Conservation (phyloP, 176 grass and related monocot species). For the Eleusine indica region DNA sequence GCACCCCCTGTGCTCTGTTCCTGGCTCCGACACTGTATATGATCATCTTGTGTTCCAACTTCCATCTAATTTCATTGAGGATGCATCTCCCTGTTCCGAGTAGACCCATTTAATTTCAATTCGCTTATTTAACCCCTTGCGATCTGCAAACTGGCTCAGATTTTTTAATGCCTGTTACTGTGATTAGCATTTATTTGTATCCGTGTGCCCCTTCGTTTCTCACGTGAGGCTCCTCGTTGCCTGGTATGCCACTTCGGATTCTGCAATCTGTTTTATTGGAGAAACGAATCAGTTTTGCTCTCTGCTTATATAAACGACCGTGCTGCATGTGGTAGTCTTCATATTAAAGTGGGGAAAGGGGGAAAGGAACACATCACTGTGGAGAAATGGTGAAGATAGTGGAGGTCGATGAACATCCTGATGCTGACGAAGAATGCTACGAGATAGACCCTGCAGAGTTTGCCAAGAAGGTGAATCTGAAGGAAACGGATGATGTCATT, state of each 20-base stretch:
- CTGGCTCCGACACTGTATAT: too few species aligned
- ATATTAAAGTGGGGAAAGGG: background rate
- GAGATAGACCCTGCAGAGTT: constrained; percentile 54
- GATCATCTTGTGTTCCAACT: background rate
- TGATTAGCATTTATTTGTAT: constrained; percentile 15
- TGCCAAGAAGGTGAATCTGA: constrained; percentile 18
- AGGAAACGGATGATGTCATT: constrained; percentile 49
- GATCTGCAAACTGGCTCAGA: background rate
- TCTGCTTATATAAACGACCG: constrained; percentile 40
- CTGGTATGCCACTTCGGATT: constrained; percentile 35
- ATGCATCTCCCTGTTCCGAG: background rate
- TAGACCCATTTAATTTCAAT: background rate
- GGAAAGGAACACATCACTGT: background rate
- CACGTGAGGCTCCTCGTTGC: constrained; percentile 31
- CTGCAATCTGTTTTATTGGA: constrained; percentile 17
- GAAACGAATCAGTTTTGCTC: constrained; percentile 17
- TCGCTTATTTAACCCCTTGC: background rate
- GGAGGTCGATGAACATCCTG: constrained; percentile 12
- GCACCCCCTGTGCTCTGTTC: too few species aligned
- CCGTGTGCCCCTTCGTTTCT: constrained; percentile 27
- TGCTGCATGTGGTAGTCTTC: background rate
- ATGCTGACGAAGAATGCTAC: constrained; percentile 46
- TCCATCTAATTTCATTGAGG: background rate
- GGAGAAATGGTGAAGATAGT: constrained; percentile 37
- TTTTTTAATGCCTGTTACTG: background rate